Base-by-base conservation (phyloP, 2,329 filamentous ascomycete species). In the Fusarium haematococcum region DNA sequence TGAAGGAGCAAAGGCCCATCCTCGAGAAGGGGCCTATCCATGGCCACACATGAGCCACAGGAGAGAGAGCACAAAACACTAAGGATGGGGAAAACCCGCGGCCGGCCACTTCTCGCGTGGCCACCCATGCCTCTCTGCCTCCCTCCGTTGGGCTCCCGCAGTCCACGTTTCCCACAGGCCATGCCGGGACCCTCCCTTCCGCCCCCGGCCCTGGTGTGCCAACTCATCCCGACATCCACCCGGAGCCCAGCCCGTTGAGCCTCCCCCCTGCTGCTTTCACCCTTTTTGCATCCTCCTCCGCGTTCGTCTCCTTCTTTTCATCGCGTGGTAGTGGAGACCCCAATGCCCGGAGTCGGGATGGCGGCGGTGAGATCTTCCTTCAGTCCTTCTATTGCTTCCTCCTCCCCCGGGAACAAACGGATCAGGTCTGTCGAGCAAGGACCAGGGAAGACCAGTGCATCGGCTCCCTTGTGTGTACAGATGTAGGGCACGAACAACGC, bases 321-420 rank as follows among this genome's bases (percentile, higher is more conserved):
- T 66, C 73, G 73, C 59, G 56, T 75, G 67, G 70, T 48, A 69
- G 64, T 71, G 73, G 64, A 20, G 56, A 33, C 32, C 27, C 27
- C 18, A 54, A 41, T 39, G 23, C 14, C 63, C 33, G 23, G 41
- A 60, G 63, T 50, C n/a, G 45, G 43, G 6, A 41, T 39, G 52
- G 37, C 59, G 59, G 67, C 67, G 69, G 72, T 73, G 67, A 70
- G 67, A 68, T 73, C 50, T 63, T 63, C 45, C 30, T 69, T 56
- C 37, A 48, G 58, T 58, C 57, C 30, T 58, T 57, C 59, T 30
- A 37, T 48, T 50, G 20, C 43, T 35, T 20, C 27, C 56, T 54
- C 39, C 25, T 45, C 32, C 48, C 39, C 33, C 27, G 18, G 63
- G 50, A 61, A 58, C 66, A 57, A 65, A 50, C 62, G 62, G 57